A percentile compares a stretch with the other conserved stretches of the same genome.
phyloP scores from a whole-genome alignment of 495 filamentous ascomycete genomes.

The Talaromyces adpressus region DNA sequence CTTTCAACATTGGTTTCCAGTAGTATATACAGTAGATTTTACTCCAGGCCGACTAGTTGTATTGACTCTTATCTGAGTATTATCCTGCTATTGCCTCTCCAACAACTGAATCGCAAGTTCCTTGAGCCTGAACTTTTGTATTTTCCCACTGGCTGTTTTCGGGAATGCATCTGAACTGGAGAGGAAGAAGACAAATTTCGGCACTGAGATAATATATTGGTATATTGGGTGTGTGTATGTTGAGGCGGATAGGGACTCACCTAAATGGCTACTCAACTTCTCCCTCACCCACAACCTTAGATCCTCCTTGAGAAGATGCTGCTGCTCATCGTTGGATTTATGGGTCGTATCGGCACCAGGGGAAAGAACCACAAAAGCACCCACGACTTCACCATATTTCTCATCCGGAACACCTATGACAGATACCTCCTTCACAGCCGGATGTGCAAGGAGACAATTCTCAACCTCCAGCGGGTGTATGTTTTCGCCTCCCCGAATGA shows the following conservation, averaged over 20 bases:
- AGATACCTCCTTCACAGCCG: constrained; percentile 61
- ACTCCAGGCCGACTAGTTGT: background rate
- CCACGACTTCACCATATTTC: constrained; percentile 79
- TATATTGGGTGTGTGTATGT: background rate
- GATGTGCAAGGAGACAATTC: constrained; percentile 74
- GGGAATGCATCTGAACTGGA: constrained; percentile 54
- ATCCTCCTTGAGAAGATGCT: constrained; percentile 31
- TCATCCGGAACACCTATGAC: constrained; percentile 82
- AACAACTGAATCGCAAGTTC: constrained; percentile 50
- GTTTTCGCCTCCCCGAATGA: constrained; percentile 92
- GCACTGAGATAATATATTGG: constrained; percentile 41
- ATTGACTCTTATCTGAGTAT: background rate
- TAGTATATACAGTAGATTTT: background rate
- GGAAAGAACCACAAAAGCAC: constrained; percentile 66
- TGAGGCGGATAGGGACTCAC: constrained; percentile 28
- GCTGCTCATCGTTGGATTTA: constrained; percentile 1
- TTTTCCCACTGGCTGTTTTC: constrained; percentile 95
- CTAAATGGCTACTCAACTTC: constrained; percentile 66
- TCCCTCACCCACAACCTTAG: constrained; percentile 66
- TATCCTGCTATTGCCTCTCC: constrained; percentile 9
- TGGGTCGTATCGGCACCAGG: constrained; percentile 29
- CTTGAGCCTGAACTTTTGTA: constrained; percentile 87
- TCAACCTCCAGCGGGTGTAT: constrained; percentile 94
- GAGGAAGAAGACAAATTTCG: constrained; percentile 85
- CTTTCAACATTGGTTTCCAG: background rate